phyloP scores from a whole-genome alignment of 2,329 filamentous ascomycete species.

The Parafenestella ontariensis region DNA sequence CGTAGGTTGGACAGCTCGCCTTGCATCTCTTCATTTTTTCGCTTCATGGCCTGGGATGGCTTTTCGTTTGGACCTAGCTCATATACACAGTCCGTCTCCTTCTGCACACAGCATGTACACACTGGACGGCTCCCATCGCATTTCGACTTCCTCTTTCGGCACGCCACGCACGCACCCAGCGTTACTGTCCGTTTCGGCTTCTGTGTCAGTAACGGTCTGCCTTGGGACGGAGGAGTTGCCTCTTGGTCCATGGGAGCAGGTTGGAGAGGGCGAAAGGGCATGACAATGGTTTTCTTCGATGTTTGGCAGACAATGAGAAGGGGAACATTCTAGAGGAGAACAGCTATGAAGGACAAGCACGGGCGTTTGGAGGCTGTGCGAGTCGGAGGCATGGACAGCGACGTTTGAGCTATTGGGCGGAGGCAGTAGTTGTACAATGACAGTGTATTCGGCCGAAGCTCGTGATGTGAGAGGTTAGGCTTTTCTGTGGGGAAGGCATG shows the following conservation, averaged over 20 bases:
- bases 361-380: not conserved
- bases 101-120: slow-evolving; percentile 42
- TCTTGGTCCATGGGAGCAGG: slow-evolving; percentile 43
- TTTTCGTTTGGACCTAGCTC: slow-evolving; percentile 46
- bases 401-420: not conserved
- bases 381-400: slow-evolving; percentile 13
- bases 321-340: slow-evolving; percentile 6
- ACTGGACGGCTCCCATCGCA: slow-evolving; percentile 42
- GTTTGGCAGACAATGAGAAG: slow-evolving; percentile 1
- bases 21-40: slow-evolving; percentile 47
- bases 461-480: slow-evolving; percentile 16
- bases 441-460: slow-evolving; percentile 11
- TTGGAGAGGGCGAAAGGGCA: slow-evolving; percentile 42
- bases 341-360: not conserved
- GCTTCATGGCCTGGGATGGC: slow-evolving; percentile 45
- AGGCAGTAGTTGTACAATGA: slow-evolving; percentile 2
- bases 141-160: slow-evolving; percentile 45
- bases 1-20: slow-evolving; percentile 41
- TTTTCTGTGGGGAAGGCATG: slow-evolving; percentile 37
- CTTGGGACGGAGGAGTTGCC: slow-evolving; percentile 28
- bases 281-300: slow-evolving; percentile 12
- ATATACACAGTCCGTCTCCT: slow-evolving; percentile 42
- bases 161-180: slow-evolving; percentile 45
- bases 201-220: slow-evolving; percentile 28
- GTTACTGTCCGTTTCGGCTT: slow-evolving; percentile 46